Conservation (phyloP, 106 monocot species). For the Platanthera zijinensis region DNA sequence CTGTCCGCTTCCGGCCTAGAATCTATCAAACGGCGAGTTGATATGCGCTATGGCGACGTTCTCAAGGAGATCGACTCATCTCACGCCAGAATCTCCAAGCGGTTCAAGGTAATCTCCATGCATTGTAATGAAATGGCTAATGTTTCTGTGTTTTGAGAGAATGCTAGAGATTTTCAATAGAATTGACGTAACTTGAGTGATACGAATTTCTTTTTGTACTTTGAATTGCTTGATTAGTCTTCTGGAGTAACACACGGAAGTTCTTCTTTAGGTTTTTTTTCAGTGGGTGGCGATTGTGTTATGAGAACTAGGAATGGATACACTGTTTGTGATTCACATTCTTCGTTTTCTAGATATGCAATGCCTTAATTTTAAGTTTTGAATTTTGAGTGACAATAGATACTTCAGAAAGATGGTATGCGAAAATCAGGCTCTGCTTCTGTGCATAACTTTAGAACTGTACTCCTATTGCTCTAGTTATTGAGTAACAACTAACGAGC, state of each 20-base stretch:
- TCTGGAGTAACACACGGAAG: neutral
- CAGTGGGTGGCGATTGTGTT: neutral
- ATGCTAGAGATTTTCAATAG: neutral
- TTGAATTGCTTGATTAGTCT: neutral
- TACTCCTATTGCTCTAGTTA: neutral
- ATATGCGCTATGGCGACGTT: conserved; percentile 13
- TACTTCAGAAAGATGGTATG: neutral
- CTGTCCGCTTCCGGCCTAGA: conserved; percentile 10
- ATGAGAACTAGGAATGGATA: neutral
- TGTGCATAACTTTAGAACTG: neutral
- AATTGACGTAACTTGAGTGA: neutral
- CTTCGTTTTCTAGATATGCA: neutral
- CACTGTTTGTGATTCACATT: neutral
- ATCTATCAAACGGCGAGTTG: conserved; percentile 9
- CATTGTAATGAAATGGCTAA: neutral
- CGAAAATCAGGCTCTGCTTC: neutral
- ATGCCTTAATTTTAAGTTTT: neutral
- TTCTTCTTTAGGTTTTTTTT: neutral
- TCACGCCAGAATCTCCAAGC: conserved; percentile 16
- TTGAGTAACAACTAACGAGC: too few species aligned
- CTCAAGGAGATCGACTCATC: conserved; percentile 19
- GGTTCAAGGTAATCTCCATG: conserved; percentile 14
- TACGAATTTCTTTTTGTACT: neutral
- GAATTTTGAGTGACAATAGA: neutral
- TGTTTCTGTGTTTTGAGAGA: neutral